Base-by-base conservation (phyloP, 2,329 filamentous ascomycete species). In the Fusarium sp. region DNA sequence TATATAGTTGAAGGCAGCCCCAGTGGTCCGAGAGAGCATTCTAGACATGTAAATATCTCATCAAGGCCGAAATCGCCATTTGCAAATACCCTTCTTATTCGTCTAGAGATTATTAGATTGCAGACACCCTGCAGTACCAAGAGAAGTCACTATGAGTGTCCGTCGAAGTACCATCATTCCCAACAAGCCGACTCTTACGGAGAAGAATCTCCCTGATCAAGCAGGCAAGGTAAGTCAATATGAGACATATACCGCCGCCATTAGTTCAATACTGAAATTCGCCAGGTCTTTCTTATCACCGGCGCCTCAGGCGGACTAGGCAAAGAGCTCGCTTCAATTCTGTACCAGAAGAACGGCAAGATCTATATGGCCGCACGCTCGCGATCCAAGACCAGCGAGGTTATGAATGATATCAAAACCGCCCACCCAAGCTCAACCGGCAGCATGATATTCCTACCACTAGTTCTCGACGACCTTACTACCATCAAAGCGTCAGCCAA, bases 291-390 rank as follows among this genome's bases (percentile, higher is more conserved):
- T 35, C 8, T 90, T 41, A 81, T 89, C 7, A 89, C 79, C 0
- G 79, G 78, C n/a, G 68, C 74, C 44, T 78, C 78, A 46, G 71
- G 73, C 1, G 78, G 79, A 81, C 79, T 88, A 6, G 87, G 87
- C 7, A 81, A 83, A 27, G 85, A 88, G 62, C 79, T 89, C 5
- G 79, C 79, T 38, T 81, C 81, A 32, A 84, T 89, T 5, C 80
- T 90, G 8, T 90, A 89, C 74, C 75, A 78, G 7, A 82, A 81
- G 18, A 85, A 87, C 57, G 87, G 80, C 18, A 86, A 79, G 6
- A 82, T 89, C 27, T 89, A 88, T 70, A 73, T 88, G 37, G 85
- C 85, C 6, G 83, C 82, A 1, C 84, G 87, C 23, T 82, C 79
- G 2, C 69, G 78, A 23, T 70, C 77, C 5, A 85, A 85, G 64